Conservation (phyloP, 495 filamentous ascomycete genomes). For the Trichoderma virens region DNA sequence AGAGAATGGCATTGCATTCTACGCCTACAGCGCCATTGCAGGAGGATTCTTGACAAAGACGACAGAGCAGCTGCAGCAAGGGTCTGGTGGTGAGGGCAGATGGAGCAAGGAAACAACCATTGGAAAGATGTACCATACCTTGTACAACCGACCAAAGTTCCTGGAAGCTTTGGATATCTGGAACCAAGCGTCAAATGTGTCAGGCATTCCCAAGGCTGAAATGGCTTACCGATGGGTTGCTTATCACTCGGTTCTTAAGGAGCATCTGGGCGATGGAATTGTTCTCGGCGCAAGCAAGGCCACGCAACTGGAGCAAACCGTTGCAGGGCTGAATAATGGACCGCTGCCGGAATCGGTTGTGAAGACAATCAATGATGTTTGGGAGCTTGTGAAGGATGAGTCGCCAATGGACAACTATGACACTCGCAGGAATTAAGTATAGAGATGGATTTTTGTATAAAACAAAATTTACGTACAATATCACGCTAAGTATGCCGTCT, state of each 20-base stretch:
- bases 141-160: conserved; percentile 36
- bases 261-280: conserved; percentile 41
- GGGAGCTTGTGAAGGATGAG: conserved; percentile 42
- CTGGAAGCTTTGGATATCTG: conserved; percentile 39
- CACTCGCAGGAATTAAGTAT: not conserved
- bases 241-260: conserved; percentile 39
- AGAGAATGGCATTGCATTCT: conserved; percentile 37
- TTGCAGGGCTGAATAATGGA: conserved; percentile 37
- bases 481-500: too few species aligned
- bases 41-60: conserved; percentile 39
- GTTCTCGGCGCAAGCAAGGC: conserved; percentile 41
- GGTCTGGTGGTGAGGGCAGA: conserved; percentile 32
- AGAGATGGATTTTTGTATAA: not conserved
- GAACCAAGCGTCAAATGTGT: conserved; percentile 36
- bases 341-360: conserved; percentile 36
- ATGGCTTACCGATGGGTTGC: conserved; percentile 51
- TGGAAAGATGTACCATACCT: conserved; percentile 28
- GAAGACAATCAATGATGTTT: conserved; percentile 40
- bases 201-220: conserved; percentile 39
- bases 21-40: conserved; percentile 43
- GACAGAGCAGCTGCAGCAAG: conserved; percentile 13
- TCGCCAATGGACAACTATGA: conserved; percentile 35
- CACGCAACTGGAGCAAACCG: conserved; percentile 42
- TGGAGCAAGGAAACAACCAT: not conserved
- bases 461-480: too few species aligned